Evolutionary conservation across 176 grass and related monocot species (phyloP), one percentile per base, ranked within the genome.

Genomic region (Tuctoria greenei): DNA sequence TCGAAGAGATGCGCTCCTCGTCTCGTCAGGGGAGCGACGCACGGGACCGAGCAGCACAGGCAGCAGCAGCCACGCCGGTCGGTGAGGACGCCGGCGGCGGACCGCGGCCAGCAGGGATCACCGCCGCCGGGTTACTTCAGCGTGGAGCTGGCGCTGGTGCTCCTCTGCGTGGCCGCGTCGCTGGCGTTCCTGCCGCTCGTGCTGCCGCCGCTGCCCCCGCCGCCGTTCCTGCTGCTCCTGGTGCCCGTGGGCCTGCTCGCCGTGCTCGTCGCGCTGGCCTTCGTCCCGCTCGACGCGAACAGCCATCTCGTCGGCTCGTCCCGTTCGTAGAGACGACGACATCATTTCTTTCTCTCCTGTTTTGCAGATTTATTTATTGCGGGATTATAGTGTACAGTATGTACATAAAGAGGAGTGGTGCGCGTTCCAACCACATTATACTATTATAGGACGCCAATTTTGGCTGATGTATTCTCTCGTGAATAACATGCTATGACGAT

Each of bases 101-200:
- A 26, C 61, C 8, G 27, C 8, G 21, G 23, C 7, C 62, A 41
- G 15, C 62, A 41, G 15, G 74, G 31, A 31, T 31, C 31, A 66
- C 8, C 13, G 74, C 40, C 69, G 60, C 37, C 79, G 35, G 77
- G 84, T 8, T 91, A 77, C 74, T 87, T 84, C 77, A 84, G 54
- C 12, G 55, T 36, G n/a, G 81, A 84, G 81, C 67, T 80, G 77
- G 37, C 63, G 47, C 35, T 87, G 61, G 67, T 56, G 15, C 75
- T 87, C 37, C 18, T 84, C 39, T 69, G 55, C 72, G 72, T 81
- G 66, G 75, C 73, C 8, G 77, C 64, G 41, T 91, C 77, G 74
- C 85, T 91, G 34, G 55, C 71, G 44, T n/a, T 91, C 73, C 85
- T 91, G 67, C 89, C 89, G 31, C 89, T 87, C 10, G 46, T 91